Evolutionary conservation across 73 alveolate species (phyloP), one percentile per base, ranked within the genome.

Genomic region (Effrenium voratum): DNA sequence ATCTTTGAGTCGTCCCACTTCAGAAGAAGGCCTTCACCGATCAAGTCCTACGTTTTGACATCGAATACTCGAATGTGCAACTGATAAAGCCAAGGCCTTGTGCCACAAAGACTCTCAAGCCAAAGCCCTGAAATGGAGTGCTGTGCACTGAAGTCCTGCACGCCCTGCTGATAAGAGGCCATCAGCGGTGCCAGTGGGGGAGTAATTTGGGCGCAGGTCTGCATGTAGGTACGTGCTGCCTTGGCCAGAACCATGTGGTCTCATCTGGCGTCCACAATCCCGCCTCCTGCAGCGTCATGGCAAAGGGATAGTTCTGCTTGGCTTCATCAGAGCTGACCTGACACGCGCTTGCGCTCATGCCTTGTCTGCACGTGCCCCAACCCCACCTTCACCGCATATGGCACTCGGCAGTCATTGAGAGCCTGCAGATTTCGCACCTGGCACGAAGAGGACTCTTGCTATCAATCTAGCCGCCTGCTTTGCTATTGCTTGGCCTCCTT

Each of bases 291-390:
- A 99, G 90, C 50, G 99, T 99, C 88, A 99, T 98, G 36, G 99
- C 99, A 93, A 91, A 99, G n/a, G 99, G 99, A 85, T 99, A 99
- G 96, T 99, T 99, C 45, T 92, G 98, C 99, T 99, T 99, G 79
- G 99, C 99, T 45, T 93, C 99, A 83, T 93, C 99, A 46, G 99
- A 93, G 49, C 70, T 93, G 47, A 93, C 99, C n/a, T n/a, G n/a
- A n/a, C n/a, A n/a, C n/a, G n/a, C n/a, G n/a, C n/a, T n/a, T n/a
- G n/a, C n/a, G n/a, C n/a, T n/a, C n/a, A n/a, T n/a, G n/a, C n/a
- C n/a, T n/a, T n/a, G n/a, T n/a, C n/a, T n/a, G n/a, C n/a, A n/a
- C n/a, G n/a, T n/a, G n/a, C n/a, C n/a, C n/a, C n/a, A n/a, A n/a
- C n/a, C n/a, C n/a, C n/a, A n/a, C n/a, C 87, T 93, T 93, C 76